Base-by-base conservation (phyloP, 1,139 yeast species). In the Yamadazyma jaroonii region DNA sequence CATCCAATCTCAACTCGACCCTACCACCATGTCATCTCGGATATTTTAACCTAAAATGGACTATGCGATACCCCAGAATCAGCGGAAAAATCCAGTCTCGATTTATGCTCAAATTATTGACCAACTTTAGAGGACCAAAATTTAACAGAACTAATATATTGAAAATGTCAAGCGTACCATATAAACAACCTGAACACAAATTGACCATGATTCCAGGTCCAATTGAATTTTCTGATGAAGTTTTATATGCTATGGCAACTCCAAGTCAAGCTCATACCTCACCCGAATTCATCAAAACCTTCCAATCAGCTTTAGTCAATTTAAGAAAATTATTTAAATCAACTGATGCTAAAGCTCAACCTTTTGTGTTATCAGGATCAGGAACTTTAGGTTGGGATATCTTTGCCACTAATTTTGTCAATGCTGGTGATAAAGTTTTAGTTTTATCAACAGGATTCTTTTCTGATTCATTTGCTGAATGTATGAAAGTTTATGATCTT, bases 301-400 rank as follows among this genome's bases (percentile, higher is more conserved):
- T 89, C 67, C 87, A 83, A 56, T 61, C 75, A 25, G 84, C 77
- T 11, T 72, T 90, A 56, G 61, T 72, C 54, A 77, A 80, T 59
- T 74, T 87, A 54, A 77, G 97, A 53, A 74, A 70, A 48, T 62
- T 90, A 47, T 89, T 89, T 73, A 77, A 82, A 58, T 83, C 94
- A 20, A 65, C 78, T 17, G 80, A 78, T 54, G 61, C 79, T 17
- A 55, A 57, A 10, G 76, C 94, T 23, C 96, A 87, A 65, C 88
- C 92, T 6, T 76, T 84, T 47, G 86, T 90, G 14, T 61, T 90
- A 45, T 75, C 95, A 4, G 97, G 97, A 29, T 84, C 95, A 2
- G 97, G 97, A 41, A 88, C 97, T 29, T 74, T 90, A 38, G 97
- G 97, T 24, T 90, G 97, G 96, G 97, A 90, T 56, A 71, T 90